Evolutionary conservation across 176 grass and related monocot genomes (phyloP).

Genomic region (Ampelocalamus luodianensis): DNA sequence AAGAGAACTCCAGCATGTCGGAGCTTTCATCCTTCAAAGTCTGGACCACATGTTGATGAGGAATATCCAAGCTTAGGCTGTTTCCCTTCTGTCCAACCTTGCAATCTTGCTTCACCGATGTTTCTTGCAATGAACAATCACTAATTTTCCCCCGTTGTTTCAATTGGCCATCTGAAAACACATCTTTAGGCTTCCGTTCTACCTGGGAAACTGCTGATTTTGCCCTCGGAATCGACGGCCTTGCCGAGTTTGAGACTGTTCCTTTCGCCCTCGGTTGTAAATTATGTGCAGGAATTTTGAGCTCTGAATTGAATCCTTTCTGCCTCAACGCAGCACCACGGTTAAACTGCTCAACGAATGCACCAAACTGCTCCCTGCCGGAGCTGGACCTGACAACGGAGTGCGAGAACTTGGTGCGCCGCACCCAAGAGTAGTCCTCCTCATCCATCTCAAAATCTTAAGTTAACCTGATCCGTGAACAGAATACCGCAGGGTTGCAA

Average conservation of each 20-base stretch:
- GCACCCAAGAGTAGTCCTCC: conserved; percentile 80
- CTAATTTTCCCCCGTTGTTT: neutral
- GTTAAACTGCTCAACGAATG: conserved; percentile 41
- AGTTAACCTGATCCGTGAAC: conserved; percentile 10
- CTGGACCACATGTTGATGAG: neutral
- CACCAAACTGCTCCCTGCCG: conserved; percentile 45
- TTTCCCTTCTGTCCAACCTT: neutral
- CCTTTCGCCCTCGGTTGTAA: conserved; percentile 23
- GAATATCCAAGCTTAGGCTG: conserved; percentile 43
- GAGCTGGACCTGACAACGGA: conserved; percentile 61
- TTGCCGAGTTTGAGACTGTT: neutral
- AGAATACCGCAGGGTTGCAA: neutral
- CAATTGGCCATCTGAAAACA: conserved; percentile 42
- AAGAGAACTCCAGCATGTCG: conserved; percentile 49
- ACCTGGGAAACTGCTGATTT: conserved; percentile 34
- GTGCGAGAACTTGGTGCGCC: conserved; percentile 81
- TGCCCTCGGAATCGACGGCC: conserved; percentile 41
- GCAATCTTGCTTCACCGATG: conserved; percentile 4
- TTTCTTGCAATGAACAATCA: conserved; percentile 29
- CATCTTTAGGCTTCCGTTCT: conserved; percentile 45
- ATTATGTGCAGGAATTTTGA: conserved; percentile 17
- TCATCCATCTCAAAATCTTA: conserved; percentile 69
- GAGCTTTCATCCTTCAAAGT: neutral
- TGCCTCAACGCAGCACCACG: neutral
- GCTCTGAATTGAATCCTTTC: conserved; percentile 20